phyloP scores from a whole-genome alignment of 352 stramenopile species.

The Aphanomyces euteiches region DNA sequence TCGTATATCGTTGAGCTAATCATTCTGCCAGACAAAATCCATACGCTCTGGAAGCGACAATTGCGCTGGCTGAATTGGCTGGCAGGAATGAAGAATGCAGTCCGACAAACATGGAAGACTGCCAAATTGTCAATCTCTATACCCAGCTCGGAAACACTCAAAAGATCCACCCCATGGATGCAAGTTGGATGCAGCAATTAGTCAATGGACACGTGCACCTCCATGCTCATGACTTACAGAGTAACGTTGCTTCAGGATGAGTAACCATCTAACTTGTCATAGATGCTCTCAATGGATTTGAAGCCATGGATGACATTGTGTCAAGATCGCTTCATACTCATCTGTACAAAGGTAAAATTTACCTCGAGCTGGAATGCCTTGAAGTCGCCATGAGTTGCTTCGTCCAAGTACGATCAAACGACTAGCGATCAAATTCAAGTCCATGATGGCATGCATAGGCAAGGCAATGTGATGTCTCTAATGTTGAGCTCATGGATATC shows the following conservation, averaged over 20 bases:
- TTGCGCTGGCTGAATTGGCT: constrained; percentile 59
- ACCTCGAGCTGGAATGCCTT: constrained; percentile 54
- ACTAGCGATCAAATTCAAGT: constrained; percentile 29
- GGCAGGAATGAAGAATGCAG: constrained; percentile 39
- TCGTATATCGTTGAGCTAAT: neutral
- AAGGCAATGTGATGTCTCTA: constrained; percentile 61
- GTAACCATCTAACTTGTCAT: constrained; percentile 15
- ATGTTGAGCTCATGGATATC: constrained; percentile 57
- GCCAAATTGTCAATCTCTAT: constrained; percentile 58
- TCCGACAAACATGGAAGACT: constrained; percentile 31
- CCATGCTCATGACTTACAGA: constrained; percentile 42
- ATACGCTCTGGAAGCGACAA: constrained; percentile 74
- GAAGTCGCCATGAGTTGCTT: constrained; percentile 13
- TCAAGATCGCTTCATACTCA: constrained; percentile 63
- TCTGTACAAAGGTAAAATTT: constrained; percentile 48
- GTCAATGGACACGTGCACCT: constrained; percentile 51
- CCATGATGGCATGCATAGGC: constrained; percentile 30
- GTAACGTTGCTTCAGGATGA: constrained; percentile 27
- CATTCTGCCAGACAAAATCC: constrained; percentile 44
- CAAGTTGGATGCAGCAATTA: constrained; percentile 56
- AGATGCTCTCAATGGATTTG: constrained; percentile 46
- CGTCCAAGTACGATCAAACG: constrained; percentile 34
- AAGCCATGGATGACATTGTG: constrained; percentile 45
- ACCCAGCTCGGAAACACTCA: constrained; percentile 22
- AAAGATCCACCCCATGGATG: constrained; percentile 35